Evolutionary conservation across 2,329 filamentous ascomycete genomes (phyloP).

Genomic region (Alternaria postmessia): DNA sequence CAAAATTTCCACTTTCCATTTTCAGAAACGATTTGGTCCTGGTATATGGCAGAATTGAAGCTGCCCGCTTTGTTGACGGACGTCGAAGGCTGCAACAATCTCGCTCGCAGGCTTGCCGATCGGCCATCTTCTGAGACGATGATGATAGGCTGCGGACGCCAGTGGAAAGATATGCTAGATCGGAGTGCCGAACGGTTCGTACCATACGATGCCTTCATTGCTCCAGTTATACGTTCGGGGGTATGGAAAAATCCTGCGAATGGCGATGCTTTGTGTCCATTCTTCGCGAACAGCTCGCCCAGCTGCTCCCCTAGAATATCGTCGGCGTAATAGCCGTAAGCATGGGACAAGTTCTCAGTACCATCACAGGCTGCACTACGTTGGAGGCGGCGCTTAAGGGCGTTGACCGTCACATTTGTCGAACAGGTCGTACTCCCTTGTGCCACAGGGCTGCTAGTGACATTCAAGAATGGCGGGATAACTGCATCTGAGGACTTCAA

Average conservation of each 20-base stretch:
- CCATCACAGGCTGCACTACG: slow-evolving; percentile 35
- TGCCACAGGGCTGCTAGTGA: background rate
- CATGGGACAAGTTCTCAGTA: slow-evolving; percentile 32
- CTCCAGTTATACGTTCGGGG: slow-evolving; percentile 29
- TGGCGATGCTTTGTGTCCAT: slow-evolving; percentile 33
- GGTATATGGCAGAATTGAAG: slow-evolving; percentile 39
- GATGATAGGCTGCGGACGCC: slow-evolving; percentile 37
- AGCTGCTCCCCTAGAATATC: slow-evolving; percentile 29
- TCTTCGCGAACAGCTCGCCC: slow-evolving; percentile 32
- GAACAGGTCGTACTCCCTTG: background rate
- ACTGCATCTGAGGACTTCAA: slow-evolving; percentile 14
- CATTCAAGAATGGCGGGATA: slow-evolving; percentile 26
- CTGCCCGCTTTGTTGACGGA: slow-evolving; percentile 26
- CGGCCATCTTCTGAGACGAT: slow-evolving; percentile 38
- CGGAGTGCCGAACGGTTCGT: slow-evolving; percentile 29
- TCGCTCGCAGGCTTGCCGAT: slow-evolving; percentile 23
- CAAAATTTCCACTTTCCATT: slow-evolving; percentile 36
- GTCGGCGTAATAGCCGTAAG: slow-evolving; percentile 34
- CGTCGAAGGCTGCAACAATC: slow-evolving; percentile 36
- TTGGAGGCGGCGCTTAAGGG: slow-evolving; percentile 27
- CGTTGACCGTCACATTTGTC: slow-evolving; percentile 11
- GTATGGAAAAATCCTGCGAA: slow-evolving; percentile 36
- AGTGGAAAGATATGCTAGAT: slow-evolving; percentile 35
- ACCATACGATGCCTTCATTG: slow-evolving; percentile 32
- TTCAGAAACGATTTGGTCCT: slow-evolving; percentile 38